phyloP scores from a whole-genome alignment of 441 rosid species.

The Arabidopsis hybrid region DNA sequence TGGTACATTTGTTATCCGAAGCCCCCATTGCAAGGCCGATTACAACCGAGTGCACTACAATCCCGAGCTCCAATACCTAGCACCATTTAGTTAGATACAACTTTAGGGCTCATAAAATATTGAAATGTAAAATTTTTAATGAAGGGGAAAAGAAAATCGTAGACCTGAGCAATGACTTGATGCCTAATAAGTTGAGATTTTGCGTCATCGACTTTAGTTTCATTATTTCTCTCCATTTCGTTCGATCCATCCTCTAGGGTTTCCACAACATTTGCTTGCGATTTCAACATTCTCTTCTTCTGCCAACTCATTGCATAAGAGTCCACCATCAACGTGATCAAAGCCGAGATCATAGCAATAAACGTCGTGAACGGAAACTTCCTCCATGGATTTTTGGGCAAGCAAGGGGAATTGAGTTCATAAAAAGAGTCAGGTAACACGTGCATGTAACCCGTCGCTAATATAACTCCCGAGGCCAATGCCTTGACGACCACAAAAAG shows the following conservation, averaged over 20 bases:
- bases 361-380: constrained; percentile 36
- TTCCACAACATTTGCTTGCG: not conserved
- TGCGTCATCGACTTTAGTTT: not conserved
- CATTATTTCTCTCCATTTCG: constrained; percentile 4
- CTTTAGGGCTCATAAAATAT: not conserved
- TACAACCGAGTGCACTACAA: constrained; percentile 61
- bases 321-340: constrained; percentile 40
- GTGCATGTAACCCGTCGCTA: constrained; percentile 44
- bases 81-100: not conserved
- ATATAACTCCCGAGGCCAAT: constrained; percentile 41
- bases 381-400: constrained; percentile 30
- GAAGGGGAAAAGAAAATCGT: not conserved
- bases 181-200: constrained; percentile 42
- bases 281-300: constrained; percentile 25
- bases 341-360: constrained; percentile 42
- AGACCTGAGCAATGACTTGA: constrained; percentile 35
- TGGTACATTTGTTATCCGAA: constrained; percentile 55
- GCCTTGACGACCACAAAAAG: constrained; percentile 34
- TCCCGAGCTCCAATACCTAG: constrained; percentile 58
- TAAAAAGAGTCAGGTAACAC: constrained; percentile 40
- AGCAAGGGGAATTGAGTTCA: constrained; percentile 29
- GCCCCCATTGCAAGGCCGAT: constrained; percentile 60
- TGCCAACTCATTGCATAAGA: constrained; percentile 41
- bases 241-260: constrained; percentile 26
- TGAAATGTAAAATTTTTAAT: not conserved